phyloP scores from a whole-genome alignment of 805 yeast species.

The Danielia oregonensis region DNA sequence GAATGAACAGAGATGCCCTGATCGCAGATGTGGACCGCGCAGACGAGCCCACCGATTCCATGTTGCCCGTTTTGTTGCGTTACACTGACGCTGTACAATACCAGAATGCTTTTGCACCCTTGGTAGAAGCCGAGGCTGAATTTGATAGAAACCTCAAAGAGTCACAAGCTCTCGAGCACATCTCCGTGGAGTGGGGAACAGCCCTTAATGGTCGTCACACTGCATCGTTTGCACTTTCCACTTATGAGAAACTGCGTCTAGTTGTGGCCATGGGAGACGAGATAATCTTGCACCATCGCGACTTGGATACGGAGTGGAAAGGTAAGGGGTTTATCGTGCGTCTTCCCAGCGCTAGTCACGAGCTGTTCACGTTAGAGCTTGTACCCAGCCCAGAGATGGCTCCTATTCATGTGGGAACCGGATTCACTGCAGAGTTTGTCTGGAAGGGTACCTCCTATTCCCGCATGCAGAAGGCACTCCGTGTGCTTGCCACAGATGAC shows the following conservation, averaged over 20 bases:
- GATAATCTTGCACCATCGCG: conserved; percentile 51
- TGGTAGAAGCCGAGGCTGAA: conserved; percentile 78
- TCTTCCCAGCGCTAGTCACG: conserved; percentile 63
- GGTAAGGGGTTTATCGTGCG: conserved; percentile 68
- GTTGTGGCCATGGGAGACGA: conserved; percentile 85
- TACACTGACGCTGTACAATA: conserved; percentile 83
- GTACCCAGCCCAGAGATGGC: conserved; percentile 39
- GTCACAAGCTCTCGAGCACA: conserved; percentile 69
- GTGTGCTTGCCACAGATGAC: conserved; percentile 63
- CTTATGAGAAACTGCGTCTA: conserved; percentile 60
- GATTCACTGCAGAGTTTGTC: conserved; percentile 79
- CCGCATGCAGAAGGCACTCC: conserved; percentile 80
- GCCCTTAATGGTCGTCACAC: conserved; percentile 62
- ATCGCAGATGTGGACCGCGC: conserved; percentile 53
- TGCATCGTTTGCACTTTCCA: conserved; percentile 66
- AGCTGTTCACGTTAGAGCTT: conserved; percentile 71
- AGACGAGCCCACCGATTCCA: conserved; percentile 42
- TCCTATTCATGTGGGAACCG: conserved; percentile 56
- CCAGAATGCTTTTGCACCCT: conserved; percentile 80
- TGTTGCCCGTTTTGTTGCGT: conserved; percentile 69
- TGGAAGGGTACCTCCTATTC: conserved; percentile 85
- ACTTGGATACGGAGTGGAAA: conserved; percentile 61
- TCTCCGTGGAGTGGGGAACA: conserved; percentile 69
- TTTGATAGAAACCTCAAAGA: conserved; percentile 72
- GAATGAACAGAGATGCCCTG: conserved; percentile 65